Conservation (phyloP, 768 basidiomycete genomes). For the Rhodotorula babjevae region DNA sequence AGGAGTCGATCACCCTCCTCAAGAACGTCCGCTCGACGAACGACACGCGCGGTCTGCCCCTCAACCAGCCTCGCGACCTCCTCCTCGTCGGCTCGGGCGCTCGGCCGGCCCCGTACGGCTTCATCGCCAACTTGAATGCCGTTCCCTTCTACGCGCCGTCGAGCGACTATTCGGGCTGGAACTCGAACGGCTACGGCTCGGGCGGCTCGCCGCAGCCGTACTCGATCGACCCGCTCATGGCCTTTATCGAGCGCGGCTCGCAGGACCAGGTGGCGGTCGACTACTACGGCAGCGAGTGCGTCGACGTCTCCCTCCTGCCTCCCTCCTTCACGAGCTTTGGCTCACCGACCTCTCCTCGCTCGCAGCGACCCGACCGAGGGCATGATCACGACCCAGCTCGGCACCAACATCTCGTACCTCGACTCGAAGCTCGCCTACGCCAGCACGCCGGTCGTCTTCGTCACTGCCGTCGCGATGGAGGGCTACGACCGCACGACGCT, state of each 20-base stretch:
- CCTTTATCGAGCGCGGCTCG: constrained; percentile 42
- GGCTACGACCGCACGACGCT: constrained; percentile 39
- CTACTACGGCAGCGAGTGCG: constrained; percentile 26
- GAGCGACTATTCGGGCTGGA: not conserved
- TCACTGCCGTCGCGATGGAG: constrained; percentile 30
- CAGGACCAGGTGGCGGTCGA: constrained; percentile 28
- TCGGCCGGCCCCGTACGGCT: constrained; percentile 40
- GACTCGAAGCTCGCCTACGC: constrained; percentile 24
- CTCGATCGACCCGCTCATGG: constrained; percentile 46
- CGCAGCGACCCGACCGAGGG: constrained; percentile 21
- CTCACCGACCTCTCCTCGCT: not conserved
- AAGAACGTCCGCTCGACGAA: constrained; percentile 29
- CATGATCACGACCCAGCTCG: not conserved
- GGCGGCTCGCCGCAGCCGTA: constrained; percentile 44
- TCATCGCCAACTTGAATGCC: not conserved
- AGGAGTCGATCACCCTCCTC: constrained; percentile 24
- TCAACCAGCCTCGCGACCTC: constrained; percentile 7
- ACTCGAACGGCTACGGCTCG: constrained; percentile 45
- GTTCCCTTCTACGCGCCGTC: not conserved
- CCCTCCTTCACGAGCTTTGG: not conserved
- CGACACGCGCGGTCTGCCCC: constrained; percentile 11
- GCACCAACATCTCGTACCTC: constrained; percentile 16
- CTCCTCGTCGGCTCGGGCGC: constrained; percentile 13
- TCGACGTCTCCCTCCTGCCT: too few relatives aligned
- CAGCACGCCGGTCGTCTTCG: constrained; percentile 32